Evolutionary conservation across 108 stramenopile species (phyloP).

Genomic region (Fragilaria radians): DNA sequence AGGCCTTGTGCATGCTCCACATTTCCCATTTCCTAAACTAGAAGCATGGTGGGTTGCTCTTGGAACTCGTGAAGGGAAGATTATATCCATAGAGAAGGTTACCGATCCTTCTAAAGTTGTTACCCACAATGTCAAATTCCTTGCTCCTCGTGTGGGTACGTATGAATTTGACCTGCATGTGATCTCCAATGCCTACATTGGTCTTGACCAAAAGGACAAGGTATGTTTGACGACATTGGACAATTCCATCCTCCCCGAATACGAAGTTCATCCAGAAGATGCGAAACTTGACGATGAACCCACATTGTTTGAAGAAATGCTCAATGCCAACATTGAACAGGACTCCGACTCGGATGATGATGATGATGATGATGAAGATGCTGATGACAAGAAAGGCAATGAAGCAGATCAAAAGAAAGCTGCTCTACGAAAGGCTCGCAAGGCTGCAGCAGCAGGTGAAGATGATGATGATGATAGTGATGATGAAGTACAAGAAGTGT

Average conservation of each 20-base stretch:
- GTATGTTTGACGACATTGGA: constrained; percentile 77
- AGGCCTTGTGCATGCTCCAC: constrained; percentile 88
- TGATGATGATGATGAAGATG: constrained; percentile 62
- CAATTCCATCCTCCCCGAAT: constrained; percentile 87
- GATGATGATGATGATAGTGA: constrained; percentile 72
- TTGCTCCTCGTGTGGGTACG: constrained; percentile 83
- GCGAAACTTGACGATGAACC: constrained; percentile 97
- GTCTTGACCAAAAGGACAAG: constrained; percentile 74
- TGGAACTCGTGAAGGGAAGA: constrained; percentile 87
- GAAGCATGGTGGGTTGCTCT: constrained; percentile 97
- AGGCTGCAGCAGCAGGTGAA: constrained; percentile 52
- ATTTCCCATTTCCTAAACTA: constrained; percentile 81
- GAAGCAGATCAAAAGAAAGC: constrained; percentile 81
- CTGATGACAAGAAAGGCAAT: constrained; percentile 43
- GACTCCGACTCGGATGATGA: constrained; percentile 76
- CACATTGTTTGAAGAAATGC: constrained; percentile 95
- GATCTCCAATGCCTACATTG: constrained; percentile 91
- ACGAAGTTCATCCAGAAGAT: constrained; percentile 95
- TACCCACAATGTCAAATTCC: constrained; percentile 92
- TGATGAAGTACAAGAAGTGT: constrained; percentile 80
- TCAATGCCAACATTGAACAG: constrained; percentile 87
- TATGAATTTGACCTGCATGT: constrained; percentile 89
- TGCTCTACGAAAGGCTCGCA: constrained; percentile 70
- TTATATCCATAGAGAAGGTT: constrained; percentile 89
- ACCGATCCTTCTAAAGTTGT: constrained; percentile 54